Conservation (phyloP, 768 basidiomycete genomes). For the Lentinula edodes region DNA sequence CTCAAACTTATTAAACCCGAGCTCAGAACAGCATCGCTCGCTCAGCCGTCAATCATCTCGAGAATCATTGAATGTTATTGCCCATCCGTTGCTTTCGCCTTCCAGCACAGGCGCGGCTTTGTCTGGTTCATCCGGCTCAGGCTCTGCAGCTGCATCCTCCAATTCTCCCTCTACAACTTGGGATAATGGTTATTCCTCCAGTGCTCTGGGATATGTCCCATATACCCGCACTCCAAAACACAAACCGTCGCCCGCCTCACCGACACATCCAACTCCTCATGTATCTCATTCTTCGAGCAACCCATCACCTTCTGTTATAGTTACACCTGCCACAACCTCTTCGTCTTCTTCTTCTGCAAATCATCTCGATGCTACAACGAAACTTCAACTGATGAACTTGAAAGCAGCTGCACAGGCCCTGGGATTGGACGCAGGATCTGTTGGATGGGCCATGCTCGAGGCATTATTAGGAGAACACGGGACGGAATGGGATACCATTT, state of each 20-base stretch:
- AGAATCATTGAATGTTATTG: slow-evolving; percentile 40
- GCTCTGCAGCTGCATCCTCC: slow-evolving; percentile 21
- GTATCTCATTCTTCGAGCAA: slow-evolving; percentile 13
- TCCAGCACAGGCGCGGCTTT: neutral
- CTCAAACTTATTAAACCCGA: neutral
- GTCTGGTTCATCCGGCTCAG: slow-evolving; percentile 9
- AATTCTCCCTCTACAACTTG: slow-evolving; percentile 21
- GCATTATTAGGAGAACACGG: slow-evolving; percentile 51
- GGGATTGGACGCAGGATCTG: slow-evolving; percentile 55
- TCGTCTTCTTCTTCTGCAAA: slow-evolving; percentile 39
- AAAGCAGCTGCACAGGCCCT: slow-evolving; percentile 67
- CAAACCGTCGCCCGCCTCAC: slow-evolving; percentile 25
- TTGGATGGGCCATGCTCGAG: slow-evolving; percentile 79
- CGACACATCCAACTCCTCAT: slow-evolving; percentile 14
- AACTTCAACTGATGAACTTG: slow-evolving; percentile 66
- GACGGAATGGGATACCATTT: slow-evolving; percentile 68
- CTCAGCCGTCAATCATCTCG: slow-evolving; percentile 29
- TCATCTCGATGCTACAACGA: slow-evolving; percentile 58
- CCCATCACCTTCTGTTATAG: slow-evolving; percentile 24
- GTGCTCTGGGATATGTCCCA: slow-evolving; percentile 54
- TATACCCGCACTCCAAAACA: slow-evolving; percentile 64
- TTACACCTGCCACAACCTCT: slow-evolving; percentile 40
- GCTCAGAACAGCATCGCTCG: neutral
- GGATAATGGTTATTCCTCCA: slow-evolving; percentile 17
- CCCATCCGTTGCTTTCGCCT: slow-evolving; percentile 64